Evolutionary conservation across 352 stramenopile species (phyloP).

Genomic region (Globisporangium echinulatum): DNA sequence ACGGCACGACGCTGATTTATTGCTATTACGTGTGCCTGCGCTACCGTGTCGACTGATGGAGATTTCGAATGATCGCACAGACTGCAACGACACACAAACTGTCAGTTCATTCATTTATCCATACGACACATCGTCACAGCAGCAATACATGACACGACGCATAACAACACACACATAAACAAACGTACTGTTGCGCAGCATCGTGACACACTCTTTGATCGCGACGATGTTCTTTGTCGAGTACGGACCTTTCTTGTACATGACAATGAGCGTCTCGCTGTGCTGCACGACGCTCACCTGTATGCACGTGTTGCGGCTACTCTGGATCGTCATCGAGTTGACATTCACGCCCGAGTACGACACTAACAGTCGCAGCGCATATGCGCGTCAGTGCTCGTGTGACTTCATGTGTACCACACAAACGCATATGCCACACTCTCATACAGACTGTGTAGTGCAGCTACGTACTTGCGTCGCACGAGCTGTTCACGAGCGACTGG

Average conservation of each 20-base stretch:
- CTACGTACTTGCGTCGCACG: constrained; percentile 79
- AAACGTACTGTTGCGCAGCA: constrained; percentile 62
- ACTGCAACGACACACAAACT: constrained; percentile 19
- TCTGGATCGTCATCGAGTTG: constrained; percentile 86
- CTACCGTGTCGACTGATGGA: constrained; percentile 56
- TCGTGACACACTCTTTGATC: constrained; percentile 77
- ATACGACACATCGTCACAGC: not conserved
- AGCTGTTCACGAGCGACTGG: constrained; percentile 79
- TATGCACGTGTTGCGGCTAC: constrained; percentile 76
- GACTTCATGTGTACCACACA: not conserved
- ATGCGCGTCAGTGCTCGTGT: too few relatives aligned
- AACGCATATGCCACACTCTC: constrained; percentile 4
- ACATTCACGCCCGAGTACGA: constrained; percentile 74
- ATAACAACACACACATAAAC: too few relatives aligned
- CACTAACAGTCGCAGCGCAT: constrained; percentile 30
- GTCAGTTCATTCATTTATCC: too few relatives aligned
- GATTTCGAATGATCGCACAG: constrained; percentile 55
- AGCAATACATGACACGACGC: not conserved
- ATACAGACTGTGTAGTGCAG: too few relatives aligned
- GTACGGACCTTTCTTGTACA: constrained; percentile 77
- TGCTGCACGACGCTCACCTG: constrained; percentile 82
- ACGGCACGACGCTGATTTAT: not conserved
- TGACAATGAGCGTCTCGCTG: constrained; percentile 76
- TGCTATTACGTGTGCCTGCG: not conserved
- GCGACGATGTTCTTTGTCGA: constrained; percentile 56